Conservation (phyloP, 371 early-diverging fungal species). For the Mortierella sp. region DNA sequence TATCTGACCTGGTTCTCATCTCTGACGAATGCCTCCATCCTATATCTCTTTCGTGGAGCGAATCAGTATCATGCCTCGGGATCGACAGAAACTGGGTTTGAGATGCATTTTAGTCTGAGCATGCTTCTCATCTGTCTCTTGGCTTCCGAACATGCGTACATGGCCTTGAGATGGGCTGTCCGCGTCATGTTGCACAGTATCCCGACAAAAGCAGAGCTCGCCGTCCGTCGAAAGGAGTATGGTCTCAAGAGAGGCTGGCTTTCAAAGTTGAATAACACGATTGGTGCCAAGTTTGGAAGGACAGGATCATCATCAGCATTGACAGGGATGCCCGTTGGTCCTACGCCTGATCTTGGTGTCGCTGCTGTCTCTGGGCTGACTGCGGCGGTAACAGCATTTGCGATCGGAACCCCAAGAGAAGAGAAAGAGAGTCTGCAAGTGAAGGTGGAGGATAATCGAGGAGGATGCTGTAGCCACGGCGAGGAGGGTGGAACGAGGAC, state of each 20-base stretch:
- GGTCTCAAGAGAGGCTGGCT: slow-evolving; percentile 36
- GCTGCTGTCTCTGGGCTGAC: not conserved
- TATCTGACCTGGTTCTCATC: slow-evolving; percentile 76
- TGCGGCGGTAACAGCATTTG: too few relatives aligned
- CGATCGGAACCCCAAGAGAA: too few relatives aligned
- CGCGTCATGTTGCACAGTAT: slow-evolving; percentile 21
- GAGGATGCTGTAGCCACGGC: not conserved
- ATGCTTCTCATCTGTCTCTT: slow-evolving; percentile 30
- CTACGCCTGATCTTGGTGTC: not conserved
- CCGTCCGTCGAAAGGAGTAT: slow-evolving; percentile 28
- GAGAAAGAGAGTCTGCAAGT: too few relatives aligned
- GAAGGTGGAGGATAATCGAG: not conserved
- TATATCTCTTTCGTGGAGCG: slow-evolving; percentile 69
- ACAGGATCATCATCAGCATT: not conserved
- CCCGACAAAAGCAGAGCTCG: slow-evolving; percentile 29
- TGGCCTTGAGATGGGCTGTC: slow-evolving; percentile 22
- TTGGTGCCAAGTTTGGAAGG: slow-evolving; percentile 1
- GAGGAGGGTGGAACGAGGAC: not conserved
- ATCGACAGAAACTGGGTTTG: slow-evolving; percentile 50
- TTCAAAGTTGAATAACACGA: slow-evolving; percentile 16
- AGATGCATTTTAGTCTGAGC: slow-evolving; percentile 42
- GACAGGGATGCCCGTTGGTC: not conserved
- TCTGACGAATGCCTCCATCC: slow-evolving; percentile 78
- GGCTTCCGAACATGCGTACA: slow-evolving; percentile 35
- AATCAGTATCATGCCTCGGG: slow-evolving; percentile 2